These are phyloP conservation scores for Tricholoma flavovirens DNA, from an alignment of 768 basidiomycete genomes.

Conservation along the genomic window DNA sequence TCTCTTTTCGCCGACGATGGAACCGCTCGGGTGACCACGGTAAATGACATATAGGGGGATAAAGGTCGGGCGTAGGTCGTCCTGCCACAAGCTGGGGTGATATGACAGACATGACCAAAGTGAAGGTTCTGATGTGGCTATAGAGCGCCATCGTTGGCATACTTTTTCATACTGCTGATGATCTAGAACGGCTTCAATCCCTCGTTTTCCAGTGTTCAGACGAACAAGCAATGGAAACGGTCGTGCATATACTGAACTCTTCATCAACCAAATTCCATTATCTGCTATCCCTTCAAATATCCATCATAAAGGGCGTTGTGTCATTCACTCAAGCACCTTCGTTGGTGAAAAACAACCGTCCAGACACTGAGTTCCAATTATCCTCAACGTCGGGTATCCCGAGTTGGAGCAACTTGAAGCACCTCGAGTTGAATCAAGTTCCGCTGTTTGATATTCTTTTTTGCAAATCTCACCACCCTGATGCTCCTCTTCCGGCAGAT, in stretches of 20 bases:
- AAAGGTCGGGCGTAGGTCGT: no score
- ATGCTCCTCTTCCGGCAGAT: constrained; percentile 35
- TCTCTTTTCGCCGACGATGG: no score
- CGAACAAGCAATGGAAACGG: background rate
- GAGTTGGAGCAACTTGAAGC: constrained; percentile 18
- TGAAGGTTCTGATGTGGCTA: no score
- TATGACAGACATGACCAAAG: no score
- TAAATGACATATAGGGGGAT: no score
- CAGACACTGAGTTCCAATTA: background rate
- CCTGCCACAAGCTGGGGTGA: no score
- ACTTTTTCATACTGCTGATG: background rate
- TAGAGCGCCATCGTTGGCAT: no score
- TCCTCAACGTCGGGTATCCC: constrained; percentile 1
- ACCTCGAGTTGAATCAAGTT: constrained; percentile 38
- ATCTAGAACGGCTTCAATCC: background rate
- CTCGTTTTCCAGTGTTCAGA: background rate
- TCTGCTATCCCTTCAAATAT: background rate
- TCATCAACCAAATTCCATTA: background rate
- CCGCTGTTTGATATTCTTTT: constrained; percentile 32
- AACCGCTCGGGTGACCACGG: no score
- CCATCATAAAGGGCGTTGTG: background rate
- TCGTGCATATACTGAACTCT: background rate
- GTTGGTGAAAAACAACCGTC: constrained; percentile 6
- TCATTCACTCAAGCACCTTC: background rate
- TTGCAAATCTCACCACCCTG: constrained; percentile 35